phyloP scores from a whole-genome alignment of 768 basidiomycete species.

The Psilocybe subaeruginosa region DNA sequence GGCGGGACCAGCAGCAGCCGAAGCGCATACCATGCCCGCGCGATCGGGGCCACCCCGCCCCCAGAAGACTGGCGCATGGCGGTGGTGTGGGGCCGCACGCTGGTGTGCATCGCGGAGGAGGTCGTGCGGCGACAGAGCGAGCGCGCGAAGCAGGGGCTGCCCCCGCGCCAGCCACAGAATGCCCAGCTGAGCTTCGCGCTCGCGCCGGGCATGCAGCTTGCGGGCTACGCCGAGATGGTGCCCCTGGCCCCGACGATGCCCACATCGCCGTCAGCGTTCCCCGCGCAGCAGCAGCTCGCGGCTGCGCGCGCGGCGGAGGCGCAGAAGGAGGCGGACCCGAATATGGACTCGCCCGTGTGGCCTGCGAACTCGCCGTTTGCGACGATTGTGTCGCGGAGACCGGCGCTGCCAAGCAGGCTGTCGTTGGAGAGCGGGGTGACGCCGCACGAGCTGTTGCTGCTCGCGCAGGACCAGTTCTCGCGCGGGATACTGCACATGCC shows the following conservation, averaged over 20 bases:
- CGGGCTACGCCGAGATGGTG: conserved; percentile 5
- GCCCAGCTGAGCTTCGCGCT: not conserved
- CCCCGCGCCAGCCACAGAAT: not conserved
- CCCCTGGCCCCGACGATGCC: not conserved
- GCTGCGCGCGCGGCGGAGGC: not conserved
- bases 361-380: conserved; percentile 55
- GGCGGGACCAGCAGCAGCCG: not conserved
- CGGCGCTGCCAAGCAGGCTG: conserved; percentile 53
- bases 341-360: conserved; percentile 48
- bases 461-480: conserved; percentile 72
- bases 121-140: conserved; percentile 34
- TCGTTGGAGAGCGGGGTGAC: conserved; percentile 37
- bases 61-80: conserved; percentile 72
- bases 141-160: not conserved
- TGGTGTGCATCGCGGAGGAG: conserved; percentile 63
- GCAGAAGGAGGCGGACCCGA: not conserved
- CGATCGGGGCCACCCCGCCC: not conserved
- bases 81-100: conserved; percentile 66
- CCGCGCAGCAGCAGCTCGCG: not conserved
- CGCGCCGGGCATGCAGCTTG: not conserved
- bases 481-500: conserved; percentile 77
- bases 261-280: not conserved
- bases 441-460: conserved; percentile 54
- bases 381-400: conserved; percentile 31
- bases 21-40: not conserved